Evolutionary conservation across 352 stramenopile species (phyloP).

Genomic region (Pythium coloratum): DNA sequence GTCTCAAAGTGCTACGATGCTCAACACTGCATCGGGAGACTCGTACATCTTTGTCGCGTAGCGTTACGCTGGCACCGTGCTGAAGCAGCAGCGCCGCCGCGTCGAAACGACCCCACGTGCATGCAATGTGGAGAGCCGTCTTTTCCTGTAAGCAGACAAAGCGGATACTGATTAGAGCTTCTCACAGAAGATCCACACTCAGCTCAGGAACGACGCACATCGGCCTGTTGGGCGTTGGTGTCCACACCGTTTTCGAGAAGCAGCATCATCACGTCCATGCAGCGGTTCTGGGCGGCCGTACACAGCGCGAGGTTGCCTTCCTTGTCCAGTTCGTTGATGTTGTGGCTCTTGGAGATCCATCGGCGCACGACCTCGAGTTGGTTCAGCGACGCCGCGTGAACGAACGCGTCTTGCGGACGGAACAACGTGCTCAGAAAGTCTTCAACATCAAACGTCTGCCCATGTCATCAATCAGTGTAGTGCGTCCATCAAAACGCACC

Average conservation of each 20-base stretch:
- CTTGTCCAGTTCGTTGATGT: constrained; percentile 49
- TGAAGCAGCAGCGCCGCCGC: constrained; percentile 42
- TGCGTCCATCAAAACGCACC: too few relatives aligned
- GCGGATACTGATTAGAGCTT: background rate
- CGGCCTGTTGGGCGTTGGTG: constrained; percentile 40
- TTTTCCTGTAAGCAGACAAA: constrained; percentile 36
- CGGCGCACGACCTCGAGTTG: constrained; percentile 58
- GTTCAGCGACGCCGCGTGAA: constrained; percentile 67
- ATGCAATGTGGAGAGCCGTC: constrained; percentile 50
- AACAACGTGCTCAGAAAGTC: constrained; percentile 27
- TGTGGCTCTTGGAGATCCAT: constrained; percentile 51
- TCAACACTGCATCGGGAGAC: too few relatives aligned
- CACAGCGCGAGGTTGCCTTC: constrained; percentile 53
- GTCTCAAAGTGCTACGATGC: background rate
- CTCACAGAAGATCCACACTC: background rate
- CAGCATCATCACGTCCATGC: constrained; percentile 52
- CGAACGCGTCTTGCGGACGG: constrained; percentile 47
- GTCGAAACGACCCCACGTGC: constrained; percentile 52
- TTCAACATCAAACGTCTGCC: constrained; percentile 43
- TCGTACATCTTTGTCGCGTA: constrained; percentile 44
- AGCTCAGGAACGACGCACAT: constrained; percentile 28
- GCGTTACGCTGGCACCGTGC: constrained; percentile 31
- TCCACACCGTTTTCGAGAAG: constrained; percentile 45
- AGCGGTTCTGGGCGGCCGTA: constrained; percentile 59
- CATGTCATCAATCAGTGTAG: background rate